phyloP scores from a whole-genome alignment of 345 rosid species.

The Isatis tinctoria region DNA sequence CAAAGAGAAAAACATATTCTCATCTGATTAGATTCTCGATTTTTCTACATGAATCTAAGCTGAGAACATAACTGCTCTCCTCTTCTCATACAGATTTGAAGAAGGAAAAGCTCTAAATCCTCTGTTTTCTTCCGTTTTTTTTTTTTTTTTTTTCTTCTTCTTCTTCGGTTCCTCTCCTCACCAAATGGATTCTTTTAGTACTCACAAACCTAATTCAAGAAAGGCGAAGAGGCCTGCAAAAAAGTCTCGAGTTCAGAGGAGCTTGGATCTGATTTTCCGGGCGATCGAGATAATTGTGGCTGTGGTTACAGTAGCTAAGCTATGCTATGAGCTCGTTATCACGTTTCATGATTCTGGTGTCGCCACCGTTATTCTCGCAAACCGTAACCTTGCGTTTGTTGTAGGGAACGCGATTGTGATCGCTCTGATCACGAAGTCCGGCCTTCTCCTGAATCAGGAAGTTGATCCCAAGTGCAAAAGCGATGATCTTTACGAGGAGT shows the following conservation, averaged over 20 bases:
- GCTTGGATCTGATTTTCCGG: slow-evolving; percentile 46
- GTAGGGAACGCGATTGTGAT: slow-evolving; percentile 72
- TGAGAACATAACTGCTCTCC: neutral
- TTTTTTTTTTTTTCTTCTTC: neutral
- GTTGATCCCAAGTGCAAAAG: slow-evolving; percentile 18
- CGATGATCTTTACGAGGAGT: slow-evolving; percentile 44
- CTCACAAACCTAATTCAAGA: slow-evolving; percentile 41
- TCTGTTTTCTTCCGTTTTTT: neutral
- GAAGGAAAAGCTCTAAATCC: neutral
- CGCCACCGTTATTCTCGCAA: slow-evolving; percentile 37
- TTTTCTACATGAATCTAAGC: slow-evolving; percentile 14
- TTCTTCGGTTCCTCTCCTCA: neutral
- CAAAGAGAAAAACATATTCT: slow-evolving; percentile 19
- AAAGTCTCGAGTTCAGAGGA: slow-evolving; percentile 41
- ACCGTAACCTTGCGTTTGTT: slow-evolving; percentile 65
- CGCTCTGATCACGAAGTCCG: slow-evolving; percentile 60
- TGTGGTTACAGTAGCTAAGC: slow-evolving; percentile 47
- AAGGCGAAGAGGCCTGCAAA: slow-evolving; percentile 46
- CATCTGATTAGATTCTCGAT: slow-evolving; percentile 15
- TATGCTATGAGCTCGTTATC: slow-evolving; percentile 43
- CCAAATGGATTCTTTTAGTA: slow-evolving; percentile 58
- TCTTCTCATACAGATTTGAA: slow-evolving; percentile 11
- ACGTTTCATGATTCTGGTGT: slow-evolving; percentile 58
- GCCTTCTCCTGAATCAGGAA: slow-evolving; percentile 41
- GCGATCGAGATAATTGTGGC: slow-evolving; percentile 47